Conservation (phyloP, 192 early-diverging fungal species). For the Rhizophagus clarus region DNA sequence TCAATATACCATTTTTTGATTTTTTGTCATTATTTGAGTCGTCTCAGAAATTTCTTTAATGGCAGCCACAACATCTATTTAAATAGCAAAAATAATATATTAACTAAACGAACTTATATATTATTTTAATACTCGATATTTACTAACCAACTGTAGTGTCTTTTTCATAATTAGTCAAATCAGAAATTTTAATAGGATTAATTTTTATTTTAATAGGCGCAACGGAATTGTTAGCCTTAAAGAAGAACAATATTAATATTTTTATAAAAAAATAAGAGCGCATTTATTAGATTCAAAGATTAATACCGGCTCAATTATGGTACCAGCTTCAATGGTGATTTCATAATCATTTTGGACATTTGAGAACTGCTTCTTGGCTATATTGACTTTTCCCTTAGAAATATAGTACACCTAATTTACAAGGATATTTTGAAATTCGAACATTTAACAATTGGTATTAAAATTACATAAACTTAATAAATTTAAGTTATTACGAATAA, state of each 20-base stretch:
- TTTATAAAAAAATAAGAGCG: not conserved
- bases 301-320: constrained; percentile 59
- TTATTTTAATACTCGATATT: not conserved
- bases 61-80: not conserved
- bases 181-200: constrained; percentile 70
- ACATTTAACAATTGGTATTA: no score
- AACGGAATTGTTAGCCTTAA: not conserved
- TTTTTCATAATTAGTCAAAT: constrained; percentile 71
- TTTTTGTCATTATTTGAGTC: not conserved
- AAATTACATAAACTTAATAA: not conserved
- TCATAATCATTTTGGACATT: constrained; percentile 92
- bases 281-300: not conserved
- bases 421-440: not conserved
- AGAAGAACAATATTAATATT: not conserved
- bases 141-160: constrained; percentile 61
- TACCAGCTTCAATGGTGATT: constrained; percentile 73
- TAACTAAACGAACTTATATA: not conserved
- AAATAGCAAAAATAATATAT: not conserved
- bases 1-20: not conserved
- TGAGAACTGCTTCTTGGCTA: constrained; percentile 84
- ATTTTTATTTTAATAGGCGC: constrained; percentile 32
- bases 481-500: not conserved
- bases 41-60: not conserved
- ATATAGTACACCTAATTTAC: constrained; percentile 70
- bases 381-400: constrained; percentile 75